Evolutionary conservation across 1,284 basidiomycete genomes (phyloP), one percentile per base, ranked within the genome.

Genomic region (Trichosporon ovoides): DNA sequence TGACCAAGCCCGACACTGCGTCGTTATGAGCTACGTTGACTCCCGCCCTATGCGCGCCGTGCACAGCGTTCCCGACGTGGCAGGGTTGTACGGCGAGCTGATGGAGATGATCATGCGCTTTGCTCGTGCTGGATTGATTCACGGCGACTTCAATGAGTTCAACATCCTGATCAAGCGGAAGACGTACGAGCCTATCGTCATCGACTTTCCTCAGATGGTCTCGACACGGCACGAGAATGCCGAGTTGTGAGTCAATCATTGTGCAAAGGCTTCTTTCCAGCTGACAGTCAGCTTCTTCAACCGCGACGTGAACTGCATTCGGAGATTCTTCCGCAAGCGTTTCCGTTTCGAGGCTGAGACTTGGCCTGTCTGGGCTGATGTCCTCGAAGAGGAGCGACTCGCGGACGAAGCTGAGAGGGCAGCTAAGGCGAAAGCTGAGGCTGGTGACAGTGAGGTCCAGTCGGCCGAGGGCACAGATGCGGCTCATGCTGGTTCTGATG

Each of bases 201-300:
- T 99, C 67, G 96, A 99, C 79, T 99, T 99, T 73, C 95, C 95
- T 2, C 95, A 99, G 80, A 98, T 98, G 95, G 91, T 98, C 76
- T 93, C 89, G 81, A 95, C 91, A 36, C 89, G 93, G 52, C 95
- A 99, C 71, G 85, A 87, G 69, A 97, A 99, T 75, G 96, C 95
- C 11, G 95, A 98, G 80, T 96, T 88, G 91, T 94, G 68, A 77
- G 87, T 78, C 33, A 2, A 3, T 0, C 4, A 34, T n/a, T 9
- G 3, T 22, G 14, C n/a, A 14, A 14, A 5, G 14, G 12, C 35
- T 19, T 16, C 7, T n/a, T n/a, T 34, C 18, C 19, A 3, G 20
- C 59, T 37, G 22, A 61, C 53, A 12, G 37, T 34, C 68, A 95
- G 93, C 88, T 98, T 96, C 80, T 99, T 99, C 78, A 92, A 97